A percentile compares a stretch with the other conserved stretches of the same genome.
These are phyloP conservation scores for Capsicum rhomboideum DNA, from an alignment of 257 asterid genomes.

Conservation along the genomic window DNA sequence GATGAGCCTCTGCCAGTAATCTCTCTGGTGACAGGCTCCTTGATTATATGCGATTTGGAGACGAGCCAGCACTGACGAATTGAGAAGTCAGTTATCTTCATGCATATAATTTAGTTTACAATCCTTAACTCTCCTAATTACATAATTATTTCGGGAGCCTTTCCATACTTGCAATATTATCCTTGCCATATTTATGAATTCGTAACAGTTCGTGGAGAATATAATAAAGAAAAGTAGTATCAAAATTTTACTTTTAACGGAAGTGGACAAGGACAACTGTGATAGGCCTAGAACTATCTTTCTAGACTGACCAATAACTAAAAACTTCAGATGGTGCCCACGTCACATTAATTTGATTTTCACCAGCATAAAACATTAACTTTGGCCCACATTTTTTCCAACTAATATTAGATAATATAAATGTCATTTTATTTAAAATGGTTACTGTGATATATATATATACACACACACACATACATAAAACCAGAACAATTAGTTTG, in stretches of 20 bases:
- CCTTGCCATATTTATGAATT: neutral
- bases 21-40: neutral
- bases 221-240: neutral
- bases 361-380: neutral
- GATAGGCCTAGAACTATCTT: neutral
- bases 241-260: neutral
- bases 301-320: neutral
- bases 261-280: neutral
- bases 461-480: too few species aligned
- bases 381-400: neutral
- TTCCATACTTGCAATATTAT: neutral
- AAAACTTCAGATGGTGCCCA: neutral
- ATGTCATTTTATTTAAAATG: neutral
- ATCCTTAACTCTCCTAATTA: neutral
- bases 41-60: neutral
- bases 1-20: neutral
- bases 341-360: neutral
- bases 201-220: neutral
- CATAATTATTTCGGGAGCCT: neutral
- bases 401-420: neutral
- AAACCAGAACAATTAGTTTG: neutral
- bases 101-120: neutral
- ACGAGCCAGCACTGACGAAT: neutral
- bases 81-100: neutral
- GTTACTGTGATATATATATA: neutral